Conservation (phyloP, 1,284 basidiomycete genomes). For the Melanopsichium pennsylvanicum region DNA sequence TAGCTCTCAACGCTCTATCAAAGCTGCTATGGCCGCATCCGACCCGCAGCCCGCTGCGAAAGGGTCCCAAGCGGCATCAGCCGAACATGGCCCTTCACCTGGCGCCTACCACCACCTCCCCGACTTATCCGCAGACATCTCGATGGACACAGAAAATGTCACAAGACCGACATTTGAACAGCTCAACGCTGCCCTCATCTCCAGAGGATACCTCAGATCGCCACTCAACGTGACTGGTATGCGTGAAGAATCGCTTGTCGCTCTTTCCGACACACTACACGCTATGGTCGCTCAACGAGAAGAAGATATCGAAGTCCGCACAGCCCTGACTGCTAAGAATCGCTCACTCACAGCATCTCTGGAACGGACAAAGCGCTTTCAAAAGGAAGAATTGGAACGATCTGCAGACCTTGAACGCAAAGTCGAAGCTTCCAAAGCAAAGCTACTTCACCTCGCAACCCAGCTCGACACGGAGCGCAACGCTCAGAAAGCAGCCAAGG, state of each 20-base stretch:
- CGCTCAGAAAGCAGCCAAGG: slow-evolving; percentile 46
- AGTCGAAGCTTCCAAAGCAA: slow-evolving; percentile 40
- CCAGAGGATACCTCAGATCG: slow-evolving; percentile 39
- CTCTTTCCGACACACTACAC: slow-evolving; percentile 44
- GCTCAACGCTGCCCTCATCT: slow-evolving; percentile 48
- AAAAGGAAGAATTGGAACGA: slow-evolving; percentile 38
- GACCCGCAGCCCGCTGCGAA: background rate
- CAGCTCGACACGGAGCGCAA: slow-evolving; percentile 32
- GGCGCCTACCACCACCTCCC: slow-evolving; percentile 32
- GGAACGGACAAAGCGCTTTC: slow-evolving; percentile 41
- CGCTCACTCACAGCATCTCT: slow-evolving; percentile 34
- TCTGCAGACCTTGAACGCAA: slow-evolving; percentile 43
- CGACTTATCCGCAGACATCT: slow-evolving; percentile 31
- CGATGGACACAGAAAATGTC: slow-evolving; percentile 8
- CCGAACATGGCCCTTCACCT: background rate
- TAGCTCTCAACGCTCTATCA: background rate
- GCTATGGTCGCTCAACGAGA: slow-evolving; percentile 52
- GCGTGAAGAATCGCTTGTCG: slow-evolving; percentile 14
- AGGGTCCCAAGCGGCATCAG: background rate
- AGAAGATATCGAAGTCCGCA: slow-evolving; percentile 50
- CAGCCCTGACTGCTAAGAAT: slow-evolving; percentile 44
- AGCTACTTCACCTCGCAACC: slow-evolving; percentile 12
- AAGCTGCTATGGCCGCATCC: slow-evolving; percentile 1
- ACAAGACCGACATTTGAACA: slow-evolving; percentile 45
- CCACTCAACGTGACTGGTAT: slow-evolving; percentile 41